These are phyloP conservation scores for Irpex rosettiformis DNA, from an alignment of 1,284 basidiomycete genomes.

Conservation along the genomic window DNA sequence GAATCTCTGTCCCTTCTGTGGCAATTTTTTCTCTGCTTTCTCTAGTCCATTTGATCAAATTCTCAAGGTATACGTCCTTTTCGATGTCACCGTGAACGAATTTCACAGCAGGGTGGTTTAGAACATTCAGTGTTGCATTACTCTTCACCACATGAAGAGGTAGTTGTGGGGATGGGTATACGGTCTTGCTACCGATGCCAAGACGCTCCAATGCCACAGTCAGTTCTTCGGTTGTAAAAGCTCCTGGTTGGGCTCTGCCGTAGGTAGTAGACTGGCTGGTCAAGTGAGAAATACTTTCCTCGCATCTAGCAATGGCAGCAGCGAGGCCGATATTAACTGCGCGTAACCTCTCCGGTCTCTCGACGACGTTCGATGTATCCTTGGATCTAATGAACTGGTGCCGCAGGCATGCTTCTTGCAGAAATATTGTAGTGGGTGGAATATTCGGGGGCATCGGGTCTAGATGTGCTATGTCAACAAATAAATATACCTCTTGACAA, in stretches of 20 bases:
- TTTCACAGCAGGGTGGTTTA: conserved; percentile 63
- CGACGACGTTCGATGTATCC: conserved; percentile 73
- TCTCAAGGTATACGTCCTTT: conserved; percentile 64
- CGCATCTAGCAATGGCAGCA: conserved; percentile 71
- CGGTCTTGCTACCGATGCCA: conserved; percentile 33
- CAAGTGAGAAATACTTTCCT: conserved; percentile 34
- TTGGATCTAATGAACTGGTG: conserved; percentile 80
- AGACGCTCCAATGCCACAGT: conserved; percentile 52
- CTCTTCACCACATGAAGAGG: conserved; percentile 47
- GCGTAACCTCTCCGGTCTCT: conserved; percentile 85
- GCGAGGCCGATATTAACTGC: conserved; percentile 80
- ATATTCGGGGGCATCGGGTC: too few species aligned
- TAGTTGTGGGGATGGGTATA: conserved; percentile 11
- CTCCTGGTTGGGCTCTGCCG: conserved; percentile 1
- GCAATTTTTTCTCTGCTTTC: conserved; percentile 66
- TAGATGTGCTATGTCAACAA: too few species aligned
- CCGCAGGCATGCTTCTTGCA: conserved; percentile 67
- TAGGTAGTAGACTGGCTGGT: too few species aligned
- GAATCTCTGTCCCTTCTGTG: conserved; percentile 76
- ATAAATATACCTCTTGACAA: too few species aligned
- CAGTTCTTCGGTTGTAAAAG: conserved; percentile 36
- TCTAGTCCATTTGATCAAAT: conserved; percentile 56
- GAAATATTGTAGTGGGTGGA: conserved; percentile 26
- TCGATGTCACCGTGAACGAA: conserved; percentile 73
- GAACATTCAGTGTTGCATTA: conserved; percentile 48